These are phyloP conservation scores for Fusarium penzigii DNA, from an alignment of 2,329 filamentous ascomycete species.

Conservation along the genomic window DNA sequence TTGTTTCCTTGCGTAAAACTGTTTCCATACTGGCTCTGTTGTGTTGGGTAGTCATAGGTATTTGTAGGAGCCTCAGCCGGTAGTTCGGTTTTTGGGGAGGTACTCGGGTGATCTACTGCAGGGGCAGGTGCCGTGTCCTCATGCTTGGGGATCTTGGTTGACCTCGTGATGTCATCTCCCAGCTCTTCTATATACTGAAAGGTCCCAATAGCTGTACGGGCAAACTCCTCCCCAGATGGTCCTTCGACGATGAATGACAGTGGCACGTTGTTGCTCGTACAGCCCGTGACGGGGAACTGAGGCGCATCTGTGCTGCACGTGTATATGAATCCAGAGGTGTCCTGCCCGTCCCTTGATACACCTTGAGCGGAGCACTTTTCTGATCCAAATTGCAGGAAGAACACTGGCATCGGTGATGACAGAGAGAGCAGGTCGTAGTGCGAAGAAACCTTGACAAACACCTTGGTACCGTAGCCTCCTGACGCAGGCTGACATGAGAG, in stretches of 20 bases:
- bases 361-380: conserved; percentile 64
- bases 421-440: conserved; percentile 69
- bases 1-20: conserved; percentile 43
- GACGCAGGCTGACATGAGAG: conserved; percentile 69
- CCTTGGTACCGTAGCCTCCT: conserved; percentile 68
- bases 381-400: conserved; percentile 77
- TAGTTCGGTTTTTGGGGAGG: conserved; percentile 44
- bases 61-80: conserved; percentile 43
- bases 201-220: conserved; percentile 46
- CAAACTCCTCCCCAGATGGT: conserved; percentile 53
- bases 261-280: conserved; percentile 52
- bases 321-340: conserved; percentile 66
- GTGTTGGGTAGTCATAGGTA: conserved; percentile 49
- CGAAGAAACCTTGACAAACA: conserved; percentile 74
- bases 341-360: conserved; percentile 61
- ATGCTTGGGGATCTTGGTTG: conserved; percentile 39
- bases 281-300: conserved; percentile 53
- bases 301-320: conserved; percentile 73
- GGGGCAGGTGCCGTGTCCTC: conserved; percentile 39
- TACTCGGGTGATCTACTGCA: conserved; percentile 40
- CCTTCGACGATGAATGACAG: conserved; percentile 56
- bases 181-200: conserved; percentile 55
- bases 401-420: conserved; percentile 54
- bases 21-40: conserved; percentile 41
- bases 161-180: conserved; percentile 45